Evolutionary conservation across 352 stramenopile genomes (phyloP).

Genomic region (Globisporangium rhizosaccharum): DNA sequence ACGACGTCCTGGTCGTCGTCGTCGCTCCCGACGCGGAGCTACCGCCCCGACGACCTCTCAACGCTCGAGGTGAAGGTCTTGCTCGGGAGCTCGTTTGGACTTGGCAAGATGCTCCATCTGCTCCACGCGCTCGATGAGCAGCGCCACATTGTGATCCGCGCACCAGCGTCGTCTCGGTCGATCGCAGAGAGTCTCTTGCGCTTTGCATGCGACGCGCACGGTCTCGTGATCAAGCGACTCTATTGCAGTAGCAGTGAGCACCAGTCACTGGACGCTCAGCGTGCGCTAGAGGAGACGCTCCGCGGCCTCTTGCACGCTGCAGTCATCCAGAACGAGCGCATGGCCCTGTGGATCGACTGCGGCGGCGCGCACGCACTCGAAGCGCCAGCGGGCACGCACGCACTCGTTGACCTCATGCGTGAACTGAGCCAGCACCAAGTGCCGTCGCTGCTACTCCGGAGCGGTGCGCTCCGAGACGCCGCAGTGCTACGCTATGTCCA

Average conservation of each 20-base stretch:
- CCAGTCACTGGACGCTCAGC: background rate
- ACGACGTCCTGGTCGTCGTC: slow-evolving; percentile 5
- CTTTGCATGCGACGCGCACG: slow-evolving; percentile 34
- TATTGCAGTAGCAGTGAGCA: background rate
- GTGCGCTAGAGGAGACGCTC: slow-evolving; percentile 5
- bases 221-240: slow-evolving; percentile 25
- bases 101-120: slow-evolving; percentile 32
- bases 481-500: slow-evolving; percentile 32
- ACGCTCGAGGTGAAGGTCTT: slow-evolving; percentile 16
- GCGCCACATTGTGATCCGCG: slow-evolving; percentile 22
- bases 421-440: slow-evolving; percentile 33
- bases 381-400: background rate
- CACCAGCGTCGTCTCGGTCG: background rate
- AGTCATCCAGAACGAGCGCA: slow-evolving; percentile 29
- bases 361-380: slow-evolving; percentile 7
- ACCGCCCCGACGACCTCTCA: slow-evolving; percentile 2
- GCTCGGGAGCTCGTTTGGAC: slow-evolving; percentile 25
- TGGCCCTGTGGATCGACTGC: slow-evolving; percentile 27
- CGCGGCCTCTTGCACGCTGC: slow-evolving; percentile 16
- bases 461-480: slow-evolving; percentile 26
- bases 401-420: slow-evolving; percentile 19
- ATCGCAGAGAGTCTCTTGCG: slow-evolving; percentile 22
- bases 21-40: background rate
- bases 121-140: slow-evolving; percentile 27
- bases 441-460: slow-evolving; percentile 26